These are phyloP conservation scores for Curvularia lunata DNA, from an alignment of 2,329 filamentous ascomycete genomes.

Conservation along the genomic window DNA sequence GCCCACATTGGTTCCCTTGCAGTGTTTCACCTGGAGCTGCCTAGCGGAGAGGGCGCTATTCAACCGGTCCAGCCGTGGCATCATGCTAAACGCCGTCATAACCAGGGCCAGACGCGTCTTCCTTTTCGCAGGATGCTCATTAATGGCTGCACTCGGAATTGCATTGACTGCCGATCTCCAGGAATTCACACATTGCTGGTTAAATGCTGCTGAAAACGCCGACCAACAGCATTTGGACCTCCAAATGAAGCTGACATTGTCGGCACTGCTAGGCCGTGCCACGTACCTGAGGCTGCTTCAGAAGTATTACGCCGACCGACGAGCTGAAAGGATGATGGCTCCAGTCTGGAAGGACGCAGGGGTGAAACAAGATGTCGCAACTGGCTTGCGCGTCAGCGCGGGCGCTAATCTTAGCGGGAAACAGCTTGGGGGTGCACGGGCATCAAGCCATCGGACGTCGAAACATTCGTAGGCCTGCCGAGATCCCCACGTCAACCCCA, in stretches of 20 bases:
- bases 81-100: background rate
- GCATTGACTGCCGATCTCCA: background rate
- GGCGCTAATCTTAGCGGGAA: slow-evolving; percentile 10
- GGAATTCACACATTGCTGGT: background rate
- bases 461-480: slow-evolving; percentile 15
- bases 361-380: slow-evolving; percentile 20
- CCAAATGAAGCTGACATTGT: background rate
- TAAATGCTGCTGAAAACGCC: background rate
- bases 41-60: background rate
- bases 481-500: slow-evolving; percentile 3
- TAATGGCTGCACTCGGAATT: background rate
- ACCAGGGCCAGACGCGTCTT: background rate
- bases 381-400: slow-evolving; percentile 19
- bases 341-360: slow-evolving; percentile 11
- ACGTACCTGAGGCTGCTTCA: slow-evolving; percentile 4
- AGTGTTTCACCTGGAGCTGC: slow-evolving; percentile 16
- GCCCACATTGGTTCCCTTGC: slow-evolving; percentile 22
- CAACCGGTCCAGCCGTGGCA: slow-evolving; percentile 16
- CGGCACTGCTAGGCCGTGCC: background rate
- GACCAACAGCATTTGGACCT: slow-evolving; percentile 5
- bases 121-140: background rate
- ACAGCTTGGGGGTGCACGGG: background rate
- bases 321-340: slow-evolving; percentile 7
- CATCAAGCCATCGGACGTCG: slow-evolving; percentile 1
- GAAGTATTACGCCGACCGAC: slow-evolving; percentile 10